Conservation (phyloP, 1,284 basidiomycete genomes). For the Sporisorium exsertum region DNA sequence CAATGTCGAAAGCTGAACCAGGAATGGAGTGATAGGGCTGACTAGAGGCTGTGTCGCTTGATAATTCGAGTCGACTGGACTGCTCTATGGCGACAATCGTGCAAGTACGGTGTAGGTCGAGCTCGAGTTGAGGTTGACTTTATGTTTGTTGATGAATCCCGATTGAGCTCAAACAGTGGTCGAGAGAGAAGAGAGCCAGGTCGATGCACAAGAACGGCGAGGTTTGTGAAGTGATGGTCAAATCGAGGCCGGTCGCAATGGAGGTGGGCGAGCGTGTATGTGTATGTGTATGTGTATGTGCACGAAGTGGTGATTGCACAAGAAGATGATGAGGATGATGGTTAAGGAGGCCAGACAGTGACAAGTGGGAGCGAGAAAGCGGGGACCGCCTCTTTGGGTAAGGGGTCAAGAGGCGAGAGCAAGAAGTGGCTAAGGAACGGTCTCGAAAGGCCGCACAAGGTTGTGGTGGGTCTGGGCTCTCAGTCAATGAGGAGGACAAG, state of each 20-base stretch:
- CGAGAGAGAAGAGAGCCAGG: background rate
- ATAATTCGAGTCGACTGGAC: background rate
- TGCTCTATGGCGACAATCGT: background rate
- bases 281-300: background rate
- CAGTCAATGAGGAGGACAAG: background rate
- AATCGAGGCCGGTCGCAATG: background rate
- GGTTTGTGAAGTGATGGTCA: background rate
- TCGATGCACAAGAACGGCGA: background rate
- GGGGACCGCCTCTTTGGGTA: constrained; percentile 1
- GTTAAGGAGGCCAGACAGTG: background rate
- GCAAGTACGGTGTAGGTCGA: background rate
- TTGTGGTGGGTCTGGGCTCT: constrained; percentile 3
- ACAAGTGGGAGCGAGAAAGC: background rate
- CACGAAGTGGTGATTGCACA: background rate
- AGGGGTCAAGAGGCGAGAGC: background rate
- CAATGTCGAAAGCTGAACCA: background rate
- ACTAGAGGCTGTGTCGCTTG: background rate
- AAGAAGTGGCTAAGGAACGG: background rate
- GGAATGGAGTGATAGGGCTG: background rate
- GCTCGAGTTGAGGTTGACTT: background rate
- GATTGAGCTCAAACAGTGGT: background rate
- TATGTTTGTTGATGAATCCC: constrained; percentile 1
- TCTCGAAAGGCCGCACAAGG: background rate
- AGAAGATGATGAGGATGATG: background rate
- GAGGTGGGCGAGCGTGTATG: background rate